Evolutionary conservation across 1,284 basidiomycete species (phyloP), one percentile per base, ranked within the genome.

Genomic region (Rhodotorula sp.): DNA sequence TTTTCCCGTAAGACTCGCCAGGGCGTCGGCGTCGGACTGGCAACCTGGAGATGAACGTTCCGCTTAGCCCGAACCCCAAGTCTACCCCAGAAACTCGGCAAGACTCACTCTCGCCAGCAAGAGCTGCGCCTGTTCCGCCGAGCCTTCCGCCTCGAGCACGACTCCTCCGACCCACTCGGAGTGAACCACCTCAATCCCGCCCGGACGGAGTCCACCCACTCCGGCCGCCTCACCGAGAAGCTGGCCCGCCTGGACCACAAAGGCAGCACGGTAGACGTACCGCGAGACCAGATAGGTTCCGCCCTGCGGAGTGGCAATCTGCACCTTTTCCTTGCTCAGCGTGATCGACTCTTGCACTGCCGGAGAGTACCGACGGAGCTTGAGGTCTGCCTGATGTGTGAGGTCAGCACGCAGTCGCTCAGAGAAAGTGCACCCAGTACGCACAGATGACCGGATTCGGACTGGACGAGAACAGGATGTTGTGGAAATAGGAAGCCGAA

Each of bases 401-500:
- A 31, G 1, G 54, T 56, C 28, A 21, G 31, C 5, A 12, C 12
- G 38, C 10, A 43, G 38, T 43, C 10, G 10, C 38, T 12, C 1
- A 43, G 12, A 12, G 38, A 12, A 43, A 38, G 5, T 15, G 5
- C 18, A 12, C 4, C n/a, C 2, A 18, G 19, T 12, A 64, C 66
- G 21, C 31, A 74, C 73, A 78, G 34, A 76, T 66, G 60, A 79
- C 70, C 6, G 78, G 78, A 34, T 73, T 68, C 16, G 74, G 49
- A 0, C 72, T 79, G 21, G 79, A 77, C 6, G 77, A 73, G 2
- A 79, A 79, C 48, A 83, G 65, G 6, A 82, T 75, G 69, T 81
- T 80, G 78, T 83, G 81, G 70, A 77, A 83, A 76, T 80, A 80
- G 38, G 78, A 78, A 1, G 82, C 82, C 16, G 81, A 73, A 60